phyloP scores from a whole-genome alignment of 805 yeast species.

The Pichia nanzhaoensis region DNA sequence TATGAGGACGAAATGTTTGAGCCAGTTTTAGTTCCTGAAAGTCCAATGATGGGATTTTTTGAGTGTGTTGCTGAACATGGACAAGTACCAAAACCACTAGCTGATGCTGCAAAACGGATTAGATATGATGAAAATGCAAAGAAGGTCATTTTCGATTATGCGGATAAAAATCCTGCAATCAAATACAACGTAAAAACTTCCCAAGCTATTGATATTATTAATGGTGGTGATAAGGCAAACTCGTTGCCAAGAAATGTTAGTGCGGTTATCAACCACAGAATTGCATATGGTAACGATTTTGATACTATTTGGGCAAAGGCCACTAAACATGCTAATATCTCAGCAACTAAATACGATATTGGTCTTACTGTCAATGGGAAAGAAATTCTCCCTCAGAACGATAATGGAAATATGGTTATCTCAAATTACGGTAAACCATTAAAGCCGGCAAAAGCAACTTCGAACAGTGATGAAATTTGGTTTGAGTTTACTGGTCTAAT shows the following conservation, averaged over 20 bases:
- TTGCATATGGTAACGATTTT: conserved; percentile 41
- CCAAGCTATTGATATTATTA: conserved; percentile 59
- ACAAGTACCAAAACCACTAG: conserved; percentile 8
- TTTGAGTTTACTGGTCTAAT: conserved; percentile 53
- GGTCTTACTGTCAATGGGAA: conserved; percentile 32
- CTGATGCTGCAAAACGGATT: conserved; percentile 12
- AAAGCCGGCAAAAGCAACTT: conserved; percentile 40
- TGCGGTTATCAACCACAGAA: conserved; percentile 56
- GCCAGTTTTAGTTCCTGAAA: conserved; percentile 40
- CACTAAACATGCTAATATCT: conserved; percentile 23
- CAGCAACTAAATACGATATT: conserved; percentile 33
- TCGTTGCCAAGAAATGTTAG: conserved; percentile 64
- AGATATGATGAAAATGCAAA: conserved; percentile 31
- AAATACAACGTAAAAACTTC: conserved; percentile 50
- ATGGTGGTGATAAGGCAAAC: conserved; percentile 71
- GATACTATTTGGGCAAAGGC: conserved; percentile 28
- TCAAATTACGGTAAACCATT: conserved; percentile 19
- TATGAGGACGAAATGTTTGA: conserved; percentile 54
- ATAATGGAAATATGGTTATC: conserved; percentile 24
- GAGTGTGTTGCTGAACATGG: conserved; percentile 60
- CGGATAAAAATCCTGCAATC: conserved; percentile 13
- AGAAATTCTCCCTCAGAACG: conserved; percentile 18
- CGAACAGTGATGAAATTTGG: conserved; percentile 43
- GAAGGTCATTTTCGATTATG: conserved; percentile 28
- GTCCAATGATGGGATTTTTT: conserved; percentile 52